Conservation (phyloP, 169 alveolate genomes). For the Cryptosporidium tyzzeri region DNA sequence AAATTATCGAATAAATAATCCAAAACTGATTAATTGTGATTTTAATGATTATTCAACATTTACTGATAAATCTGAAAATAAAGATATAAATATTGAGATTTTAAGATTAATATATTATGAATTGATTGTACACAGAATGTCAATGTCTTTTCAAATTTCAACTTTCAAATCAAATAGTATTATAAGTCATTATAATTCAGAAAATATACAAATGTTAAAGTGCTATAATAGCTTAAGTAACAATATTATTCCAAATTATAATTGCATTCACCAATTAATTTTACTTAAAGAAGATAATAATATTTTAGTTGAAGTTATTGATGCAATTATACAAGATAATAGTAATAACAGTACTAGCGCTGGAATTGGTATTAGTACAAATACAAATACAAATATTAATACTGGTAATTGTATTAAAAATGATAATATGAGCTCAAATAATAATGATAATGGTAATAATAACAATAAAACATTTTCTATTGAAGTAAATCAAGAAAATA, state of each 20-base stretch:
- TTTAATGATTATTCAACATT: not conserved
- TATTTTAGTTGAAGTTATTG: slow-evolving; percentile 56
- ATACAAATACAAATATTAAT: not conserved
- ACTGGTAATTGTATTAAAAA: not conserved
- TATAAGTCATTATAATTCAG: slow-evolving; percentile 38
- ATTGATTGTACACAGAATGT: slow-evolving; percentile 52
- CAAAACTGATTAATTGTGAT: not conserved
- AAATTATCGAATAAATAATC: not conserved
- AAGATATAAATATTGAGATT: slow-evolving; percentile 22
- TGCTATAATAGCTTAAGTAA: slow-evolving; percentile 17
- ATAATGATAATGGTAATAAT: not conserved
- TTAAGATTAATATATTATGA: slow-evolving; percentile 62
- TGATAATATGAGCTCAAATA: not conserved
- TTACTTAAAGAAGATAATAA: slow-evolving; percentile 58
- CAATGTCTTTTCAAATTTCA: slow-evolving; percentile 67
- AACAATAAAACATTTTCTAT: not conserved
- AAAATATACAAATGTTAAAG: slow-evolving; percentile 45
- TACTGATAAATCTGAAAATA: slow-evolving; percentile 21
- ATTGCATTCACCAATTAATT: slow-evolving; percentile 37
- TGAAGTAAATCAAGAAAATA: not conserved
- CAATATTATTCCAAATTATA: slow-evolving; percentile 5
- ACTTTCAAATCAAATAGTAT: not conserved
- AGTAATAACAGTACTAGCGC: not conserved
- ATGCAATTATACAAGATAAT: slow-evolving; percentile 1
- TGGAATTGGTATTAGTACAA: not conserved